Evolutionary conservation across 345 rosid species (phyloP).

Genomic region (Dovyalis caffra): DNA sequence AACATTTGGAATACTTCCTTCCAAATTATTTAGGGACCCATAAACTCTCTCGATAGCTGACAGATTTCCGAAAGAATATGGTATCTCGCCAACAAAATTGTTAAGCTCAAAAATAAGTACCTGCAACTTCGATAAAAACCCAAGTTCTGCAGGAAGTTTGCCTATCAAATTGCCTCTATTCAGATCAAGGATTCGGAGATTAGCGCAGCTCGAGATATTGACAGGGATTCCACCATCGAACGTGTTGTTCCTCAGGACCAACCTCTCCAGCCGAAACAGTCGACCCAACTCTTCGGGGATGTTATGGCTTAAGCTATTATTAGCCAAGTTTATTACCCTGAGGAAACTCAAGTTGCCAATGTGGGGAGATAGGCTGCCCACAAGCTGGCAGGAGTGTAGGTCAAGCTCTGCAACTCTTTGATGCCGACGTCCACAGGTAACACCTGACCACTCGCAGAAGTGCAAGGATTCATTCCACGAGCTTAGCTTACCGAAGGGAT

Average conservation of each 20-base stretch:
- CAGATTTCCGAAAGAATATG: background rate
- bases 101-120: background rate
- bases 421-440: no score
- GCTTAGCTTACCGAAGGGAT: background rate
- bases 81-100: background rate
- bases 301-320: no score
- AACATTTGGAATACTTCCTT: constrained; percentile 10
- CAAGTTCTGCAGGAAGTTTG: background rate
- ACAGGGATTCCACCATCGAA: no score
- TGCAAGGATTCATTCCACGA: no score
- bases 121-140: background rate
- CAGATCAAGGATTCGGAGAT: no score
- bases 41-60: background rate
- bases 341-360: background rate
- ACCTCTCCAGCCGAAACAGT: no score
- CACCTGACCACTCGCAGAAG: no score
- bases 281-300: no score
- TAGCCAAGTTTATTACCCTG: no score
- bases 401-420: no score
- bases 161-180: background rate
- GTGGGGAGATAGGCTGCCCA: background rate
- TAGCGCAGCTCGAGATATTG: no score
- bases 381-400: background rate
- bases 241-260: no score
- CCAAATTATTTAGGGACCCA: background rate